Evolutionary conservation across 768 basidiomycete genomes (phyloP).

Genomic region (Pisolithus tinctorius): DNA sequence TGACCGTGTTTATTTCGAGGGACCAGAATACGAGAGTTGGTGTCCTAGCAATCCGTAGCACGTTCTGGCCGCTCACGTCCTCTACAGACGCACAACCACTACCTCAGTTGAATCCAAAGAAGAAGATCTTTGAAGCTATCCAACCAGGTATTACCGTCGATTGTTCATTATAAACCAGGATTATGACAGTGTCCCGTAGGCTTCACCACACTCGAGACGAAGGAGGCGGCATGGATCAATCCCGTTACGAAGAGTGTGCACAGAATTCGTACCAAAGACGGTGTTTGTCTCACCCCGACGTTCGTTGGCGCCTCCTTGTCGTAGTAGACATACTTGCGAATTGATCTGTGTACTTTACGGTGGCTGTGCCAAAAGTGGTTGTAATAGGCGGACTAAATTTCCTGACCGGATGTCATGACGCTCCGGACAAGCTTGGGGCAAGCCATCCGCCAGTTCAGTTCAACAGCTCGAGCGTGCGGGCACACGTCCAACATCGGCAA

Average conservation of each 20-base stretch:
- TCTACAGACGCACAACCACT: constrained; percentile 55
- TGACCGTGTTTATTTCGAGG: constrained; percentile 94
- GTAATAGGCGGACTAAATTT: not conserved
- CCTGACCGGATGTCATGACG: constrained; percentile 5
- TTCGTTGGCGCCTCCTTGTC: constrained; percentile 91
- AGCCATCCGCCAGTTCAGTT: constrained; percentile 38
- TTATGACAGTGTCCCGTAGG: constrained; percentile 33
- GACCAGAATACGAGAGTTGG: constrained; percentile 76
- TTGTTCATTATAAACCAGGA: constrained; percentile 1
- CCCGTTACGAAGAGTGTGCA: constrained; percentile 72
- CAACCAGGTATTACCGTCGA: constrained; percentile 60
- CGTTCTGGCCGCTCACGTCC: constrained; percentile 1
- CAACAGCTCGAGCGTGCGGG: constrained; percentile 41
- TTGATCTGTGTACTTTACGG: not conserved
- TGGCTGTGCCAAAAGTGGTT: not conserved
- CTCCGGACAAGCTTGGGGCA: constrained; percentile 13
- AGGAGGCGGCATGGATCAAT: constrained; percentile 91
- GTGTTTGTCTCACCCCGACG: constrained; percentile 72
- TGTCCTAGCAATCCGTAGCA: not conserved
- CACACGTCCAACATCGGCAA: constrained; percentile 54
- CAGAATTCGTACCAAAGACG: constrained; percentile 79
- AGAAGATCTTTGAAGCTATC: constrained; percentile 97
- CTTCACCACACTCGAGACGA: constrained; percentile 75
- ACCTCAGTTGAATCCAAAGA: constrained; percentile 92
- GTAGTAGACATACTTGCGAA: constrained; percentile 32